phyloP scores from a whole-genome alignment of 2,329 filamentous ascomycete species.

The Sporothrix euskadiensis region DNA sequence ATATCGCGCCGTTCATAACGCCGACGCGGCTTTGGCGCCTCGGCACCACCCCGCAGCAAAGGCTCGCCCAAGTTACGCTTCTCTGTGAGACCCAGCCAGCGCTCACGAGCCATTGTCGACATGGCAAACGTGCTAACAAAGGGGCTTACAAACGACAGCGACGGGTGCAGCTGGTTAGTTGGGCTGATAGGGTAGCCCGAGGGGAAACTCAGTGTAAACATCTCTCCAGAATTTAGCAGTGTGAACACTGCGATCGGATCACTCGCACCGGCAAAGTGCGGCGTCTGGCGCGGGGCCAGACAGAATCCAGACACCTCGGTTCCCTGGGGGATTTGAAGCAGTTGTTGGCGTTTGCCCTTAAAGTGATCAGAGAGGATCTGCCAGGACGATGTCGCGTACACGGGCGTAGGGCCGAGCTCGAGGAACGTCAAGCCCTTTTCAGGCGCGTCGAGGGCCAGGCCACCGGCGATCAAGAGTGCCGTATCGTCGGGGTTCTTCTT shows the following conservation, averaged over 20 bases:
- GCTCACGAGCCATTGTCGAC: constrained; percentile 71
- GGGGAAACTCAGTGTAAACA: constrained; percentile 88
- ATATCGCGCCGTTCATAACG: constrained; percentile 82
- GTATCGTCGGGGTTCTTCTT: constrained; percentile 94
- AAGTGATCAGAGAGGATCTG: constrained; percentile 78
- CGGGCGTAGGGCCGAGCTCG: constrained; percentile 83
- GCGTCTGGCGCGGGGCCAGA: constrained; percentile 76
- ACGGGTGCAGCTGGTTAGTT: constrained; percentile 89
- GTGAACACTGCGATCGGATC: constrained; percentile 85
- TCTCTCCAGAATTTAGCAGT: constrained; percentile 79
- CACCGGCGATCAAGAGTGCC: constrained; percentile 81
- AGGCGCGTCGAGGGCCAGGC: constrained; percentile 64
- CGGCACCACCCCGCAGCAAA: constrained; percentile 76
- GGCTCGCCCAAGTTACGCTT: constrained; percentile 74
- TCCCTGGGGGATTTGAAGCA: constrained; percentile 73
- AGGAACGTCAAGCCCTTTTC: constrained; percentile 83
- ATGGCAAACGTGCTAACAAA: constrained; percentile 75
- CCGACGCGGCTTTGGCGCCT: constrained; percentile 67
- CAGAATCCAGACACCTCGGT: constrained; percentile 79
- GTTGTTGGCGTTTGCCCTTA: constrained; percentile 69
- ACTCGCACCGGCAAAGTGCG: constrained; percentile 83
- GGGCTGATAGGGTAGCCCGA: constrained; percentile 88
- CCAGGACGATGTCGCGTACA: constrained; percentile 91
- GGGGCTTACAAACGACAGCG: constrained; percentile 83
- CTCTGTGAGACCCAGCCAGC: constrained; percentile 91